Conservation (phyloP, 1,139 yeast genomes). For the Pichia sp. region DNA sequence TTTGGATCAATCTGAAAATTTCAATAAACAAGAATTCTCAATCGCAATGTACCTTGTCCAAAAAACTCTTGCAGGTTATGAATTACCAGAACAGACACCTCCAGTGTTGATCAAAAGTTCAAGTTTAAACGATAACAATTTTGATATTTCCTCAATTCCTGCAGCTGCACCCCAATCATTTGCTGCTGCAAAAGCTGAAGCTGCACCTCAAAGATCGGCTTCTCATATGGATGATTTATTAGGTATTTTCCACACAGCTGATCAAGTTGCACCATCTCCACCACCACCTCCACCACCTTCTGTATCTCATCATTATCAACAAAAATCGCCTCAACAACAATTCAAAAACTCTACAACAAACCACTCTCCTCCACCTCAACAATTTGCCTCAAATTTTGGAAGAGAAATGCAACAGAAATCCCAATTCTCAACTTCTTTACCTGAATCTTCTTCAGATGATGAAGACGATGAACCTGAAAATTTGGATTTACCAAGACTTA, state of each 20-base stretch:
- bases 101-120: conserved; percentile 23
- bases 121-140: conserved; percentile 5
- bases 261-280: conserved; percentile 30
- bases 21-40: conserved; percentile 75
- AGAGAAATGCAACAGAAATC: conserved; percentile 31
- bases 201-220: conserved; percentile 30
- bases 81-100: conserved; percentile 51
- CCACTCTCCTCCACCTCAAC: conserved; percentile 14
- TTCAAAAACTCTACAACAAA: background rate
- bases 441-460: conserved; percentile 24
- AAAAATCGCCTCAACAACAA: too few relatives aligned
- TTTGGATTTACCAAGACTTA: conserved; percentile 20
- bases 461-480: conserved; percentile 31
- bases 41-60: conserved; percentile 92
- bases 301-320: background rate
- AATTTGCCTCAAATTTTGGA: conserved; percentile 63
- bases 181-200: conserved; percentile 13
- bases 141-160: background rate
- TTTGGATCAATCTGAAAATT: conserved; percentile 76
- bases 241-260: conserved; percentile 32
- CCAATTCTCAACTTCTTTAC: conserved; percentile 16
- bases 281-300: conserved; percentile 18
- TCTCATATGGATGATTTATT: conserved; percentile 62
- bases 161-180: conserved; percentile 16
- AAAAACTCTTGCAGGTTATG: conserved; percentile 65